These are phyloP conservation scores for Colletotrichum australisinense DNA, from an alignment of 2,329 filamentous ascomycete genomes.

Conservation along the genomic window DNA sequence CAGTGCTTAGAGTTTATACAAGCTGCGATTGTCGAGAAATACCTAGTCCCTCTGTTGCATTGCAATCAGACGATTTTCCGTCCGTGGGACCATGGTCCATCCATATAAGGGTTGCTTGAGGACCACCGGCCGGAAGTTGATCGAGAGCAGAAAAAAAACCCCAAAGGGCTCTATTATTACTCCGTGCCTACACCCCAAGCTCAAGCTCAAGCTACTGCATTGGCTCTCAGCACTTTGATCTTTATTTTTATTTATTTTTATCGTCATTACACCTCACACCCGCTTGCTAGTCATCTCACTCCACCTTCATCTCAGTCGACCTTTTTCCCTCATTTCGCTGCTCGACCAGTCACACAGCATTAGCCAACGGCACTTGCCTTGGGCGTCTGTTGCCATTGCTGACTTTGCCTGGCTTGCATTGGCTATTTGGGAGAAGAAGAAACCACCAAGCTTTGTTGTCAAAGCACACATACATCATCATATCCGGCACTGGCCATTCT, in stretches of 20 bases:
- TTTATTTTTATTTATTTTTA: conserved; percentile 10
- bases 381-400: not conserved
- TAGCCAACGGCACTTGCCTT: not conserved
- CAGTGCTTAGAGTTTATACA: conserved; percentile 4
- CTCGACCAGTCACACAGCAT: conserved; percentile 11
- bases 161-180: not conserved
- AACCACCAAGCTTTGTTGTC: conserved; percentile 1
- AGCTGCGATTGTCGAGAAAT: not conserved
- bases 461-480: not conserved
- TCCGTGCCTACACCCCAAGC: not conserved
- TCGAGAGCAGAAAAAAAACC: not conserved
- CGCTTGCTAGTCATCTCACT: not conserved
- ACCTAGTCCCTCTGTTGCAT: not conserved
- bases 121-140: not conserved
- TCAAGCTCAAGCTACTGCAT: conserved; percentile 5
- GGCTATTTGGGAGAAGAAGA: conserved; percentile 18
- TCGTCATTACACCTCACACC: not conserved
- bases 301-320: not conserved
- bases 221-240: not conserved
- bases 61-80: conserved; percentile 14
- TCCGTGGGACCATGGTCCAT: not conserved
- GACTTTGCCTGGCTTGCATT: conserved; percentile 17
- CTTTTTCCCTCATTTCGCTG: not conserved
- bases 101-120: conserved; percentile 19
- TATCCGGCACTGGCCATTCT: not conserved